Evolutionary conservation across 1,284 basidiomycete species (phyloP), one percentile per base, ranked within the genome.

Genomic region (Hortiboletus rubellus): DNA sequence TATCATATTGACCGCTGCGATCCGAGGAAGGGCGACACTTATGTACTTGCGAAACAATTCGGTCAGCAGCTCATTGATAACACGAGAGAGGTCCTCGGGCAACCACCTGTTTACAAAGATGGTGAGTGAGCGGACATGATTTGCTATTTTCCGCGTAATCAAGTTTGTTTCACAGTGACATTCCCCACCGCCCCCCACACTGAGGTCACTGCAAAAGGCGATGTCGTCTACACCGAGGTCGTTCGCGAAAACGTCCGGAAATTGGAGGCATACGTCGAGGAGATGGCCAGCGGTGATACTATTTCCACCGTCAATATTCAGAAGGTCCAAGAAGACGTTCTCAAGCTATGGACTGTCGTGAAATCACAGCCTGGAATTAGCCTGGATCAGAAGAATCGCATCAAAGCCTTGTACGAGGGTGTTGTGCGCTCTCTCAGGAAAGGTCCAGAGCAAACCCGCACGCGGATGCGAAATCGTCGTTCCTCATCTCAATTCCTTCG

Each of bases 161-260:
- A 7, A 57, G 40, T 36, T 8, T 31, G 38, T 42, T 34, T 62
- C 50, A 3, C 52, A 94, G 95, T 98, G 36, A 97, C 96, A 10
- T 96, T 98, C 85, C 97, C 97, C 9, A 99, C 96, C 38, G 97
- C 96, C 9, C 96, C 96, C 46, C 87, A 91, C 70, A 98, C 96
- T 24, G 93, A 96, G 72, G 89, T 99, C 65, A 94, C 88, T 17
- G 87, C 83, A 47, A 94, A 94, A 76, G 96, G 97, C 43, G 94
- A 98, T 64, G 95, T 99, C 63, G 81, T 96, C 60, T 97, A 97
- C 78, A 86, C 89, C 11, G 96, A 99, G 74, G 89, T 98, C 60
- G 92, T 95, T 60, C 92, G 96, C 47, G 91, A 94, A 72, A 93
- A 94, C 59, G 96, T 98, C 46, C 90, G 96, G 71, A 98, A 98